Evolutionary conservation across 768 basidiomycete species (phyloP), one percentile per base, ranked within the genome.

Genomic region (Rhodotorula paludigena): DNA sequence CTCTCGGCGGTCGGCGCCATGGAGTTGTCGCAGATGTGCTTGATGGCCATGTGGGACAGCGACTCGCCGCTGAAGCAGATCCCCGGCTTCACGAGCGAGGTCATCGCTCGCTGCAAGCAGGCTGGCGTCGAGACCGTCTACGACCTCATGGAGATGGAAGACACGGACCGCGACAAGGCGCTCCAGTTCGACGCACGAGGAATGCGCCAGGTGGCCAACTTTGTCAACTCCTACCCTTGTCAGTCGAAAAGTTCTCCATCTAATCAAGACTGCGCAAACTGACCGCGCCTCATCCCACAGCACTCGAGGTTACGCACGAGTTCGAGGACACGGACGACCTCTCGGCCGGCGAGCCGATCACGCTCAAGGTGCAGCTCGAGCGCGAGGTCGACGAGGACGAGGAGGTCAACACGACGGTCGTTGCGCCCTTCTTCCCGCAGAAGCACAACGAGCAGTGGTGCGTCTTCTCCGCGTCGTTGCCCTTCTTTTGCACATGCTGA

Each of bases 11-110:
- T 97, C 32, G 89, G 92, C 39, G 93, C 93, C 0, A 98, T 98
- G 96, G 94, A 99, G 78, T 79, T 98, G 54, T 90, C 90, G 15
- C 96, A 98, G 78, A 98, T 98, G 94, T 93, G 91, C 78, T 90
- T 97, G 9, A 96, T 98, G 78, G 92, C 89, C 0, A 86, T 94
- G 79, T 98, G 96, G 96, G 94, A 99, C 77, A 88, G 86, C 16
- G 96, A 99, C 78, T 92, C 90, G 44, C 92, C 93, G 0, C 79
- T 98, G 73, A 92, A 89, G 76, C 94, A 99, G 78, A 88, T 99
- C 49, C 96, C 96, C 16, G 92, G 96, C 79, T 99, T 98, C 79
- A 91, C 94, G 73, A 79, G 86, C 11, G 90, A 94, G 60, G 90
- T 93, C 49, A 81, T 98, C 76, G 84, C 86, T 75, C 85, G 92